Evolutionary conservation across 169 alveolate species (phyloP).

Genomic region (Plasmodium fragile): DNA sequence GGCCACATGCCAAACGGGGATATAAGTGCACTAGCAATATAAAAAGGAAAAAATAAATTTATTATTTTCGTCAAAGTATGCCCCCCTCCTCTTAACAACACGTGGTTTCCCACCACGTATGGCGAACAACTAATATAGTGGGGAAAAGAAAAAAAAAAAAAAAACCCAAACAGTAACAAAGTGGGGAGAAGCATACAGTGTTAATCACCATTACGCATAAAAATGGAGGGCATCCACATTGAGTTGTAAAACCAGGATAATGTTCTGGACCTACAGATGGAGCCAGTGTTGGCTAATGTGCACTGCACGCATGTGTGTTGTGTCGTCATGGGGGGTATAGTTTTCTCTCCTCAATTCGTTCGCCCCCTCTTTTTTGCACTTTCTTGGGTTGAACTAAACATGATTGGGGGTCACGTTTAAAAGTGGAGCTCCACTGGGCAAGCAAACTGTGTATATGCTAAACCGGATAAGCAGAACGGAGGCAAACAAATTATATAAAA

Average conservation of each 20-base stretch:
- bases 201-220: background rate
- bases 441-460: background rate
- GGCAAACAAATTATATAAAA: background rate
- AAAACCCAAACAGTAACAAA: background rate
- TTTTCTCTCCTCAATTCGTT: background rate
- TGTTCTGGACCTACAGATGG: background rate
- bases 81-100: background rate
- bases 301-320: background rate
- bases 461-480: background rate
- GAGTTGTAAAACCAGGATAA: background rate
- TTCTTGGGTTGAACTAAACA: background rate
- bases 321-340: background rate
- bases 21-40: background rate
- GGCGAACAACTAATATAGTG: background rate
- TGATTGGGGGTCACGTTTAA: background rate
- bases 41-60: background rate
- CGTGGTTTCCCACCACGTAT: background rate
- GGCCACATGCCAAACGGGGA: background rate
- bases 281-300: background rate
- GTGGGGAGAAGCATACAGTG: background rate
- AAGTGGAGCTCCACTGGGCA: background rate
- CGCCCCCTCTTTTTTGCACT: background rate
- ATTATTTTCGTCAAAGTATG: background rate
- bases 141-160: background rate
- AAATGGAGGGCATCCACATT: background rate